Evolutionary conservation across 805 yeast species (phyloP).

Genomic region (Pichia heedii): DNA sequence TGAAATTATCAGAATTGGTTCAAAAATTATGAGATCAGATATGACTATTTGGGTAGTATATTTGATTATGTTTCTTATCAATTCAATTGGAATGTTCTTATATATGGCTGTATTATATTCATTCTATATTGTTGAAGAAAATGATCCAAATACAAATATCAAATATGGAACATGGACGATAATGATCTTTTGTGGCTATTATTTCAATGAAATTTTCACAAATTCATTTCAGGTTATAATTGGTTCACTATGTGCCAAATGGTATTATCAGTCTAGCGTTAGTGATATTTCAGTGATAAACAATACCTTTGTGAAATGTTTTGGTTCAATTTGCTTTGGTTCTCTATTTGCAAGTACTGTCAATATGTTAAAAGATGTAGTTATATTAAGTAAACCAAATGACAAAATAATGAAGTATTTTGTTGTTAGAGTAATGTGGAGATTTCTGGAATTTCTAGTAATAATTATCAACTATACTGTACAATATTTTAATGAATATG

Average conservation of each 20-base stretch:
- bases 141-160: constrained; percentile 4
- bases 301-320: constrained; percentile 71
- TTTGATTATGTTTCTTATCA: constrained; percentile 32
- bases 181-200: constrained; percentile 75
- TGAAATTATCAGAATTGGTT: constrained; percentile 30
- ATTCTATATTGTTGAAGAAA: constrained; percentile 64
- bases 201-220: constrained; percentile 71
- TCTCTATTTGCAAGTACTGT: constrained; percentile 62
- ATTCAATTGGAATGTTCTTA: constrained; percentile 56
- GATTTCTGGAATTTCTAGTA: background rate
- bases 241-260: constrained; percentile 79
- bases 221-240: constrained; percentile 76
- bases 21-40: constrained; percentile 61
- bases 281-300: constrained; percentile 66
- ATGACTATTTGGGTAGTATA: constrained; percentile 55
- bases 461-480: constrained; percentile 1
- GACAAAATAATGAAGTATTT: background rate
- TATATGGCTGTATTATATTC: constrained; percentile 65
- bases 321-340: constrained; percentile 86
- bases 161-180: constrained; percentile 46
- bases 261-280: constrained; percentile 70
- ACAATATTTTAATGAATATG: constrained; percentile 61
- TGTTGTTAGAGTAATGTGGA: constrained; percentile 1
- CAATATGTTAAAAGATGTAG: constrained; percentile 26
- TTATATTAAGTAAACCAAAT: background rate